These are phyloP conservation scores for Arabis hirsuta DNA, from an alignment of 345 rosid species.

Conservation along the genomic window DNA sequence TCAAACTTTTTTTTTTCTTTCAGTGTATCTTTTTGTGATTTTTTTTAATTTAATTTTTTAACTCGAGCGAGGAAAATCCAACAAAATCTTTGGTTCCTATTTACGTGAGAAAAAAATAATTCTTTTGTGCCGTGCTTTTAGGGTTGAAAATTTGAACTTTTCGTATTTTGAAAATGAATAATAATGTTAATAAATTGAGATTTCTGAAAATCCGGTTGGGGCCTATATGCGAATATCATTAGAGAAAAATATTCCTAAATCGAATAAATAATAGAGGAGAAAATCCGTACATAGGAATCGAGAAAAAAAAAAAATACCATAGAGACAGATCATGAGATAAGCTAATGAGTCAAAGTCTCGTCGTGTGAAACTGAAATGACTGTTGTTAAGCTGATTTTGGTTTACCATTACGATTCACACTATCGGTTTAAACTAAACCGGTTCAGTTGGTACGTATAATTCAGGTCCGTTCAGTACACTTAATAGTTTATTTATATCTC, in stretches of 20 bases:
- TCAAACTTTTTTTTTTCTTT: slow-evolving; percentile 15
- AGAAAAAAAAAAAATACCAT: neutral
- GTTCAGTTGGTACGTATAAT: neutral
- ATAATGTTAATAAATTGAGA: slow-evolving; percentile 25
- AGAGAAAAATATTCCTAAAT: slow-evolving; percentile 24
- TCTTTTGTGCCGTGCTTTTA: slow-evolving; percentile 40
- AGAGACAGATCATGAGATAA: slow-evolving; percentile 1
- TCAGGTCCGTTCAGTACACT: neutral
- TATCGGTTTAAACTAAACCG: neutral
- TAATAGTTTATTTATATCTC: neutral
- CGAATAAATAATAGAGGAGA: slow-evolving; percentile 38
- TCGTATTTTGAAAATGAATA: neutral
- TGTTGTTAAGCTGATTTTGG: slow-evolving; percentile 12
- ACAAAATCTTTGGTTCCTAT: slow-evolving; percentile 53
- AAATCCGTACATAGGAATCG: slow-evolving; percentile 29
- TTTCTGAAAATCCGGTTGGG: slow-evolving; percentile 68
- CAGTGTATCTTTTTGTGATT: neutral
- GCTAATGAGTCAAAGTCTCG: slow-evolving; percentile 24
- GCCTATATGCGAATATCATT: slow-evolving; percentile 38
- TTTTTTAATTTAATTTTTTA: neutral
- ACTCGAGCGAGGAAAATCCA: slow-evolving; percentile 40
- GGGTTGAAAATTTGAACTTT: slow-evolving; percentile 41
- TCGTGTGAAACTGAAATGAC: slow-evolving; percentile 3
- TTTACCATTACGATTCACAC: neutral
- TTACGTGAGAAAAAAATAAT: slow-evolving; percentile 16